Evolutionary conservation across 2,329 filamentous ascomycete genomes (phyloP), one percentile per base, ranked within the genome.

Genomic region (Phaeophleospora eucalypticola): DNA sequence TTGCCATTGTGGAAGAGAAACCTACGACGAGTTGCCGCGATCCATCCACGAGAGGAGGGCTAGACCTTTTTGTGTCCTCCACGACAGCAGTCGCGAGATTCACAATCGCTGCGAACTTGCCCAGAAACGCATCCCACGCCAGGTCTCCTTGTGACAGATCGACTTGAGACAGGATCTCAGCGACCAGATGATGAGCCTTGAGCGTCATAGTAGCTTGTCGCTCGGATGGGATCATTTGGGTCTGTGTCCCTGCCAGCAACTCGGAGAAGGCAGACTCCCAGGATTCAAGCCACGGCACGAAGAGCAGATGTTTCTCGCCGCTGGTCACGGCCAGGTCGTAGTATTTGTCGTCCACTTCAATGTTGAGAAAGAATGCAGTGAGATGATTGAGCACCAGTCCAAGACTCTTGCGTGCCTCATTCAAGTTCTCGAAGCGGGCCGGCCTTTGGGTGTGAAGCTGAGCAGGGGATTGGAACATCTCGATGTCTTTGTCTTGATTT

Each of bases 161-260:
- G 19, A 58, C 52, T n/a, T 53, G 27, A 4, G 49, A 21, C 4
- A 60, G 46, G 15, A 56, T 53, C 36, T 58, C 57, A 3, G 49
- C 53, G 9, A 60, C 51, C 12, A 58, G 38, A 24, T 60, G 54
- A 36, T 60, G 56, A 21, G 56, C 58, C 44, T 58, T 60, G 14
- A 60, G 46, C 14, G 56, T 43, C 56, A 57, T 58, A 1, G 56
- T 56, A 3, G 46, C 53, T 41, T 52, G 59, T 6, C 46, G 48
- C 19, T 59, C 53, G 21, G 44, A 18, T 1, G 42, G 19, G n/a
- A 33, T 52, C 39, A 59, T 43, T 7, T 1, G 19, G 2, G 36
- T 33, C 19, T 54, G 52, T 8, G 41, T 35, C 16, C 41, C 32
- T 2, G 39, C 32, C 12, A 60, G 49, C 35, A 51, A 48, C 2